These are phyloP conservation scores for Thielaviopsis ethacetica DNA, from an alignment of 2,329 filamentous ascomycete species.

Conservation along the genomic window DNA sequence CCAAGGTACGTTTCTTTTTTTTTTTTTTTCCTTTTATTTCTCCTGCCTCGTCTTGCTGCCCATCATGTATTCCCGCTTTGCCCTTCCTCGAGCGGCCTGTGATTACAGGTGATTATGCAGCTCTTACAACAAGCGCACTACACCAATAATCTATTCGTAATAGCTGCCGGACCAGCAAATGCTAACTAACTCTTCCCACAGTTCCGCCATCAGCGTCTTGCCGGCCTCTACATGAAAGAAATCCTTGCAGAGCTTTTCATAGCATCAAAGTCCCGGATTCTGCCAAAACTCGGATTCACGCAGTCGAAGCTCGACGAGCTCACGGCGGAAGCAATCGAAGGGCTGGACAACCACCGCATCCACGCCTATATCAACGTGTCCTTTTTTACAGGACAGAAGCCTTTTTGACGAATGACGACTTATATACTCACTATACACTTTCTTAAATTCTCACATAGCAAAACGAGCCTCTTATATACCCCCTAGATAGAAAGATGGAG, in stretches of 20 bases:
- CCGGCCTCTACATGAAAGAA: constrained; percentile 29
- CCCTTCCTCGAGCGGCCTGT: no score
- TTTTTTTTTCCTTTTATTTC: background rate
- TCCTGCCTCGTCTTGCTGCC: no score
- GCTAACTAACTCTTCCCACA: background rate
- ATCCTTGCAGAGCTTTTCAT: constrained; percentile 25
- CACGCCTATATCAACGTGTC: constrained; percentile 29
- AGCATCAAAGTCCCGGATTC: constrained; percentile 25
- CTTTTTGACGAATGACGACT: background rate
- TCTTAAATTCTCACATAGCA: background rate
- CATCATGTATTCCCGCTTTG: no score
- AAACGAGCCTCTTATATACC: background rate
- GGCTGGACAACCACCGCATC: constrained; percentile 19
- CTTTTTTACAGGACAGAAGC: constrained; percentile 29
- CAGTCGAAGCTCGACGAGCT: constrained; percentile 13
- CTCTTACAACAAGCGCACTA: background rate
- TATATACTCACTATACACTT: background rate
- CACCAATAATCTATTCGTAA: background rate
- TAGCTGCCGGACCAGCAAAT: background rate
- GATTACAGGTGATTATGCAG: background rate
- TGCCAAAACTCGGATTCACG: constrained; percentile 22
- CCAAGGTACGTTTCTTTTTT: constrained; percentile 20
- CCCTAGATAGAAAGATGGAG: no score
- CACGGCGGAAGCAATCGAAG: constrained; percentile 20
- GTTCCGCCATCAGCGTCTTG: constrained; percentile 18